Evolutionary conservation across 2,329 filamentous ascomycete genomes (phyloP).

Genomic region (Aspergillus sp.): DNA sequence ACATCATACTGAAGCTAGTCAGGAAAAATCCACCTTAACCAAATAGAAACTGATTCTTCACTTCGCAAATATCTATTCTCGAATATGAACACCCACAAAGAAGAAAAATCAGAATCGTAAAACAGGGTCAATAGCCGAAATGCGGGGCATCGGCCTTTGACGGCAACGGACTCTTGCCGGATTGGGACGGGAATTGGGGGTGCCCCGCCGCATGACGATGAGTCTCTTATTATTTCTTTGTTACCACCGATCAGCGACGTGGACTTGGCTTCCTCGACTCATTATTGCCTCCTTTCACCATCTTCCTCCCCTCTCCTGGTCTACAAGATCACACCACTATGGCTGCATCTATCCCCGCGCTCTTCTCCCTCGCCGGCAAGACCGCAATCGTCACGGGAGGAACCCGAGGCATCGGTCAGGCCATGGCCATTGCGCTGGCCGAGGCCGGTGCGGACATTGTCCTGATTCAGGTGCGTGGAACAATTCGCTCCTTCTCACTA

Average conservation of each 20-base stretch:
- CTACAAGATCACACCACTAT: constrained; percentile 20
- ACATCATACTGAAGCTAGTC: neutral
- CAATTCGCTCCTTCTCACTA: neutral
- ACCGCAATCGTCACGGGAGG: constrained; percentile 48
- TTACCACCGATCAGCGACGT: neutral
- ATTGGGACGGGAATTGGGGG: constrained; percentile 1
- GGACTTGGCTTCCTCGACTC: neutral
- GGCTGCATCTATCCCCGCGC: constrained; percentile 25
- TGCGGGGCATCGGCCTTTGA: constrained; percentile 16
- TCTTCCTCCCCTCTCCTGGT: too few species aligned
- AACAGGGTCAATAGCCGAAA: constrained; percentile 14
- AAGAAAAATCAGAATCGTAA: neutral
- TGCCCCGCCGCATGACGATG: constrained; percentile 9
- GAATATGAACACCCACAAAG: neutral
- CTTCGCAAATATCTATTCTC: constrained; percentile 1
- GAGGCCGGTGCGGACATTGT: constrained; percentile 50
- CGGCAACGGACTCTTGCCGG: constrained; percentile 15
- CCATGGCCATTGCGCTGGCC: constrained; percentile 47
- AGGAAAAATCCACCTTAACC: neutral
- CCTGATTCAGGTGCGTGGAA: constrained; percentile 35
- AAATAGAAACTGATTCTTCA: constrained; percentile 10
- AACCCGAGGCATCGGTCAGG: constrained; percentile 48
- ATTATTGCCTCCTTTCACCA: too few species aligned
- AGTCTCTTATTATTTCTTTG: neutral
- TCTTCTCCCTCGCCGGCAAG: constrained; percentile 42